These are phyloP conservation scores for Termitomyces sp. DNA, from an alignment of 1,284 basidiomycete genomes.

Conservation along the genomic window DNA sequence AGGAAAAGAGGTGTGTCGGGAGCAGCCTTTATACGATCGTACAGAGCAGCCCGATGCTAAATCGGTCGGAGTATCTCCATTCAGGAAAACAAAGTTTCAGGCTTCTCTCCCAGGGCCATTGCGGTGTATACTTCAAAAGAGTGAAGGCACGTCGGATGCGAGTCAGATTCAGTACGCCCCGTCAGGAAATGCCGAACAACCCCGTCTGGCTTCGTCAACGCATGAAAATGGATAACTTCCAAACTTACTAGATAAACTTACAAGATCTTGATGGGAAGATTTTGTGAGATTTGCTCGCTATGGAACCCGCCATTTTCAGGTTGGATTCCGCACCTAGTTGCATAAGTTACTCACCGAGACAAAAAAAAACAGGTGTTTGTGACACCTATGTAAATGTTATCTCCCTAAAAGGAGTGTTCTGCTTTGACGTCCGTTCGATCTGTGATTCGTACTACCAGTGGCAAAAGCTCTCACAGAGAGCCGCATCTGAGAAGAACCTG, in stretches of 20 bases:
- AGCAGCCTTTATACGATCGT: conserved; percentile 17
- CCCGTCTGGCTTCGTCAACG: conserved; percentile 19
- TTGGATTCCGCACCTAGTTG: background rate
- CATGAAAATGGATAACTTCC: conserved; percentile 5
- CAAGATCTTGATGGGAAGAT: conserved; percentile 5
- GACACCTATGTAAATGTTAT: background rate
- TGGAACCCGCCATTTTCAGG: background rate
- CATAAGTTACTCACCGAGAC: background rate
- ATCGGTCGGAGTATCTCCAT: conserved; percentile 17
- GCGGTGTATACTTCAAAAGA: conserved; percentile 11
- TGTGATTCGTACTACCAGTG: conserved; percentile 1
- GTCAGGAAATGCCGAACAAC: conserved; percentile 16
- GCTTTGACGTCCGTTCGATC: conserved; percentile 11
- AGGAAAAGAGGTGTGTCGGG: conserved; percentile 13
- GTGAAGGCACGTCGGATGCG: conserved; percentile 20
- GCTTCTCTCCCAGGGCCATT: conserved; percentile 14
- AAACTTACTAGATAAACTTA: background rate
- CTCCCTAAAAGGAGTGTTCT: conserved; percentile 4
- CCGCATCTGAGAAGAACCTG: conserved; percentile 6
- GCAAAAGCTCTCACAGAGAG: background rate
- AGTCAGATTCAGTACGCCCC: conserved; percentile 19
- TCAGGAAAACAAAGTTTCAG: conserved; percentile 22
- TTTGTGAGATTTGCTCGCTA: conserved; percentile 2
- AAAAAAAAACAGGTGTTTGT: background rate
- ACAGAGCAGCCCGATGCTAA: conserved; percentile 14